A percentile compares a stretch with the other conserved stretches of the same genome.
These are phyloP conservation scores for Neophaeococcomyces mojaviensis DNA, from an alignment of 2,329 filamentous ascomycete genomes.

Conservation along the genomic window DNA sequence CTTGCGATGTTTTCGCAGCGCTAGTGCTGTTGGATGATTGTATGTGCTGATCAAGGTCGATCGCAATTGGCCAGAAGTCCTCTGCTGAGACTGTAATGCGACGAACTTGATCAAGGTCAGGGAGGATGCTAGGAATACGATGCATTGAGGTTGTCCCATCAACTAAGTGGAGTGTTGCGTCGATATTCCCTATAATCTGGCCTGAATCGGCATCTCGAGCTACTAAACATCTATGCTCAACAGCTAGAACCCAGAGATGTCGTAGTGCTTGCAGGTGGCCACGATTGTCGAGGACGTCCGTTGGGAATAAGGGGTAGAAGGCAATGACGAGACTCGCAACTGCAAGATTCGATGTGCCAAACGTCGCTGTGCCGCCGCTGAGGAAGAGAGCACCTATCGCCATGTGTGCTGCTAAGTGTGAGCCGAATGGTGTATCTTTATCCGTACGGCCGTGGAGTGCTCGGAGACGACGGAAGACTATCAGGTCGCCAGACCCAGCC, in stretches of 20 bases:
- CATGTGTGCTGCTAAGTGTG: constrained; percentile 85
- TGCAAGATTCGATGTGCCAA: constrained; percentile 80
- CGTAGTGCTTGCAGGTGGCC: constrained; percentile 93
- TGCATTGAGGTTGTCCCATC: constrained; percentile 30
- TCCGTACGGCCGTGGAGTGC: constrained; percentile 83
- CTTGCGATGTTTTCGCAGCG: neutral
- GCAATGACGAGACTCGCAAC: constrained; percentile 79
- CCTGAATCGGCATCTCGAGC: constrained; percentile 80
- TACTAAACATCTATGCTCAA: constrained; percentile 81
- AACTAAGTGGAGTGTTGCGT: constrained; percentile 51
- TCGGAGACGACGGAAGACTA: constrained; percentile 75
- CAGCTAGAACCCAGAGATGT: constrained; percentile 92
- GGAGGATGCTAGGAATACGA: constrained; percentile 51
- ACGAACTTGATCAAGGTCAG: constrained; percentile 33
- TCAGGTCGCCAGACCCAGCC: constrained; percentile 88
- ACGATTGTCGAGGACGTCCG: constrained; percentile 82
- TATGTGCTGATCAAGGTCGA: constrained; percentile 63
- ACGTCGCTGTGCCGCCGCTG: constrained; percentile 84
- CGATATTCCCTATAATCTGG: constrained; percentile 65
- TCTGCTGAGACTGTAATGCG: constrained; percentile 37
- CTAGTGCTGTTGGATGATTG: constrained; percentile 27
- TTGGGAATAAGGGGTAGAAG: constrained; percentile 90
- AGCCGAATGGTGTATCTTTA: constrained; percentile 78
- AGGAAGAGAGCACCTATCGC: constrained; percentile 87
- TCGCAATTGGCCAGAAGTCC: constrained; percentile 71